Evolutionary conservation across 1,284 basidiomycete species (phyloP).

Genomic region (Sporisorium exsertum): DNA sequence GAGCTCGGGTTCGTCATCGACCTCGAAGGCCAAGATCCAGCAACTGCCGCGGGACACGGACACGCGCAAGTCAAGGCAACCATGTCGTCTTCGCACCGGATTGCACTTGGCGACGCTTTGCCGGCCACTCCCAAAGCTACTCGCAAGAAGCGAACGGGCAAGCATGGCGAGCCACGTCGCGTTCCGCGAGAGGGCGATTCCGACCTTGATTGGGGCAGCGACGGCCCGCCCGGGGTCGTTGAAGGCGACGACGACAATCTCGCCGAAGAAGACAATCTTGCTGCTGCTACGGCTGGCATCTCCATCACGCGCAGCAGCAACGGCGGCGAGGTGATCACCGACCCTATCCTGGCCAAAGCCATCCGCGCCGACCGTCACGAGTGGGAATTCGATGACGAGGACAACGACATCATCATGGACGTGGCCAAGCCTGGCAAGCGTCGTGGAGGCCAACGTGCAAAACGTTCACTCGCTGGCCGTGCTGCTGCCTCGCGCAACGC

Average conservation of each 20-base stretch:
- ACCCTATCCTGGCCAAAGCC: constrained; percentile 43
- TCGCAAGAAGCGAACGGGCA: constrained; percentile 17
- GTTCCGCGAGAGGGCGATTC: constrained; percentile 59
- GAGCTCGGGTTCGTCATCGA: constrained; percentile 45
- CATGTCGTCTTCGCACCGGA: constrained; percentile 17
- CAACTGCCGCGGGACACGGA: background rate
- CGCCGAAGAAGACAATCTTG: constrained; percentile 23
- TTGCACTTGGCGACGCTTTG: constrained; percentile 41
- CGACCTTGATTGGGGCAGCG: constrained; percentile 65
- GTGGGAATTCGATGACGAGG: constrained; percentile 37
- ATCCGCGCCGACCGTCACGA: constrained; percentile 47
- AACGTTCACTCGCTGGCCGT: constrained; percentile 27
- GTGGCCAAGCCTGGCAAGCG: constrained; percentile 25
- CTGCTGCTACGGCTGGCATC: constrained; percentile 44
- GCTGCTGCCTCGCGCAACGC: constrained; percentile 25
- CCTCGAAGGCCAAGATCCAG: constrained; percentile 40
- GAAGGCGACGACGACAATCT: constrained; percentile 14
- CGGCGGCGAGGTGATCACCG: constrained; percentile 16
- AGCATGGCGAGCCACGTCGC: constrained; percentile 22
- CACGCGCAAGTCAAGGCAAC: background rate
- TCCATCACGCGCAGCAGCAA: constrained; percentile 31
- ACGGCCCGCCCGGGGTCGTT: constrained; percentile 50
- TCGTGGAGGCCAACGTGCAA: constrained; percentile 42
- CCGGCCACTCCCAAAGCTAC: background rate
- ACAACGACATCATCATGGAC: constrained; percentile 15